Percentiles rank a stretch among this genome's conserved stretches.
phyloP scores from a whole-genome alignment of 208 protist species.

The Trypanosoma mega region DNA sequence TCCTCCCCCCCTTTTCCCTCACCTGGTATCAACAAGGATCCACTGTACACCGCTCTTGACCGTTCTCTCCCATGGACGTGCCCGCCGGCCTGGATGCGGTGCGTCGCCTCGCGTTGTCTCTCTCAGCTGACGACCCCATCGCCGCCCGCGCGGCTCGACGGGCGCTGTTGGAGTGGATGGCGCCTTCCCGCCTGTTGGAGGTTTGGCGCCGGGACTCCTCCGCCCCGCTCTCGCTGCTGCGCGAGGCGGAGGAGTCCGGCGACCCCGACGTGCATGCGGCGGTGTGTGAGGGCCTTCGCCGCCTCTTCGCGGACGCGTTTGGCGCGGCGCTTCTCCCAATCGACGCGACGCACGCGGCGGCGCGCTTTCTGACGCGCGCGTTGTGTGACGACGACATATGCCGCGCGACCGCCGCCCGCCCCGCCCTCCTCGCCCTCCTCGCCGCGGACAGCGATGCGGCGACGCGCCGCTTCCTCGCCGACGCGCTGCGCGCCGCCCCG shows the following conservation, averaged over 20 bases:
- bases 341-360: constrained; percentile 27
- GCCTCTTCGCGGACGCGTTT: constrained; percentile 2
- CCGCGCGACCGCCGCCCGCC: constrained; percentile 21
- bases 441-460: no score
- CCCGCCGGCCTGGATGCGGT: constrained; percentile 6
- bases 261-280: constrained; percentile 51
- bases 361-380: constrained; percentile 42
- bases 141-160: constrained; percentile 13
- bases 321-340: constrained; percentile 27
- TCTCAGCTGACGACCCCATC: constrained; percentile 17
- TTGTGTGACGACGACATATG: constrained; percentile 20
- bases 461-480: no score
- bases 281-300: constrained; percentile 30
- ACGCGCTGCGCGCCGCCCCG: no score
- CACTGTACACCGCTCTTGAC: no score
- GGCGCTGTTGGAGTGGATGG: constrained; percentile 16
- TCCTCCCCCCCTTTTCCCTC: no score
- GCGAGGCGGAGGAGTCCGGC: constrained; percentile 38
- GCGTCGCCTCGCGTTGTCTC: constrained; percentile 2
- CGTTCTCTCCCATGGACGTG: no score
- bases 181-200: constrained; percentile 9
- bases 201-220: constrained; percentile 26
- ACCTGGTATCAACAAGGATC: no score
- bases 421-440: constrained; percentile 15
- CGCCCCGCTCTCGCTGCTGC: no score